phyloP scores from a whole-genome alignment of 2,329 filamentous ascomycete genomes.

The Tolypocladium tropicale region DNA sequence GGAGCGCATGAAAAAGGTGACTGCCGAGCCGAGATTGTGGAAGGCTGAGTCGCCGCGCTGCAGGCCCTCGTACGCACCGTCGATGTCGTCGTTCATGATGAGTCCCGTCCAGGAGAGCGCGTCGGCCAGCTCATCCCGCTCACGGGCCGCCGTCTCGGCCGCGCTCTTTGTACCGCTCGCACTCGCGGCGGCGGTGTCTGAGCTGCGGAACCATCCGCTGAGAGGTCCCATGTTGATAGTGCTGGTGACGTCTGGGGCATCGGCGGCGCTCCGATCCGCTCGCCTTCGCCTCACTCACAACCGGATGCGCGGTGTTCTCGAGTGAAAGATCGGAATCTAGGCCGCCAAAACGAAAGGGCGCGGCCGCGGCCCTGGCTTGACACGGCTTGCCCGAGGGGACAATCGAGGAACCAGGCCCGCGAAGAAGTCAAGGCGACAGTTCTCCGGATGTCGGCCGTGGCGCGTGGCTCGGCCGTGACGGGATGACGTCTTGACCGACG shows the following conservation, averaged over 20 bases:
- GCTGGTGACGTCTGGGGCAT: not conserved
- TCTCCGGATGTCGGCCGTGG: not conserved
- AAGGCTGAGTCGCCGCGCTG: constrained; percentile 71
- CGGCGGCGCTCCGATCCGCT: not conserved
- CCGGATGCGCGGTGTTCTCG: not conserved
- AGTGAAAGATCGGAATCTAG: not conserved
- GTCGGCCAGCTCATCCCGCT: constrained; percentile 45
- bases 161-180: constrained; percentile 19
- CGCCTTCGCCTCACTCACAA: not conserved
- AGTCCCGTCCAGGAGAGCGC: constrained; percentile 56
- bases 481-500: not conserved
- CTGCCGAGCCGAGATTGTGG: constrained; percentile 72
- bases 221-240: constrained; percentile 33
- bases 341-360: not conserved
- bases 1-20: constrained; percentile 76
- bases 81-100: constrained; percentile 86
- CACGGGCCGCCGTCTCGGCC: constrained; percentile 14
- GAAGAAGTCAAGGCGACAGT: not conserved
- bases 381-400: not conserved
- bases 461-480: not conserved
- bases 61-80: constrained; percentile 66
- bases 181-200: constrained; percentile 16
- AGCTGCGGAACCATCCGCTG: constrained; percentile 40
- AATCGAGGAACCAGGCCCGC: not conserved
- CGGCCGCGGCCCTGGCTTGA: too few species aligned